A percentile compares a stretch with the other conserved stretches of the same genome.
Conservation (phyloP, 345 rosid species). For the Psidium friedrichsthalianum region DNA sequence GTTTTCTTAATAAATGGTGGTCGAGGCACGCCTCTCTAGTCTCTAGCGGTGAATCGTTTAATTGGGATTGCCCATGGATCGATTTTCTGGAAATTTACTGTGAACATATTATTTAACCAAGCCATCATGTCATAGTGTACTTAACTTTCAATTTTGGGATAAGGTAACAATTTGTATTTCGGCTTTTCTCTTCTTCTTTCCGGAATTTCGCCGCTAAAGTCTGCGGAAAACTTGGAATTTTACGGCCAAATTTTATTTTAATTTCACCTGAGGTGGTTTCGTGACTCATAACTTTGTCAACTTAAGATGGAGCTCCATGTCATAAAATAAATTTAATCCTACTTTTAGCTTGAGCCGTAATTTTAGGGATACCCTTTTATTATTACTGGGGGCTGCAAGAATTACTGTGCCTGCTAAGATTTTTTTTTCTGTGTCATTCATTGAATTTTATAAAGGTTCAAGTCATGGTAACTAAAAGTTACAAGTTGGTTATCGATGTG, state of each 20-base stretch:
- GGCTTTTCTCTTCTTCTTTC: background rate
- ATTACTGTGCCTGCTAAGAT: background rate
- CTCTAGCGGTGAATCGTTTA: background rate
- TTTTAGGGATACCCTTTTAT: background rate
- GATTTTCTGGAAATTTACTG: background rate
- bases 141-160: background rate
- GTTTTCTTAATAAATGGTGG: background rate
- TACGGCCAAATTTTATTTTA: background rate
- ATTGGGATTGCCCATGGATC: background rate
- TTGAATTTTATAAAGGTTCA: background rate
- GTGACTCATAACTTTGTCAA: background rate
- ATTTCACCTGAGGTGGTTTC: background rate
- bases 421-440: background rate
- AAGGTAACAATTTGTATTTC: background rate
- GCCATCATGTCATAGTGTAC: background rate
- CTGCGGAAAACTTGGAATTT: background rate
- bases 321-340: background rate
- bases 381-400: background rate
- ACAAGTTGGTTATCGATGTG: background rate
- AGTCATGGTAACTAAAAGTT: background rate
- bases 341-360: background rate
- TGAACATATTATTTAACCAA: background rate
- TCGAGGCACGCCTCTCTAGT: background rate
- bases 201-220: background rate
- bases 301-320: background rate